These are phyloP conservation scores for Tetracladium maxilliforme DNA, from an alignment of 2,329 filamentous ascomycete genomes.

Conservation along the genomic window DNA sequence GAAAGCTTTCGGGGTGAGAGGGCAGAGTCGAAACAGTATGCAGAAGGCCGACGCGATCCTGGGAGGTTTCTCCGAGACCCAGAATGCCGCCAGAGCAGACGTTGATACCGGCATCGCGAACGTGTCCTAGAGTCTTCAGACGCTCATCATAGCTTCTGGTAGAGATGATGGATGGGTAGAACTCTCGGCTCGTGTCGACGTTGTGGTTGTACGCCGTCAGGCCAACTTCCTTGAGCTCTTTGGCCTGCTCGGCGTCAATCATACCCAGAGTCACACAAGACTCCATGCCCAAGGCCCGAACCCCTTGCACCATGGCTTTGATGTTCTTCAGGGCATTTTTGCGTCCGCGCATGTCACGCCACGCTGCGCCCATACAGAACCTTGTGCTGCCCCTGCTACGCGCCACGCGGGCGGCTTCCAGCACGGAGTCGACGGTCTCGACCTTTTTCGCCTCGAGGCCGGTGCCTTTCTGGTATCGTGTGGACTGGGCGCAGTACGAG, in stretches of 20 bases:
- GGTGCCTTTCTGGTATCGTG: slow-evolving; percentile 60
- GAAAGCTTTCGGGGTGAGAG: slow-evolving; percentile 76
- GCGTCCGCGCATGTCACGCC: slow-evolving; percentile 85
- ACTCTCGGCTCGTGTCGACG: slow-evolving; percentile 77
- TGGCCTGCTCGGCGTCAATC: slow-evolving; percentile 71
- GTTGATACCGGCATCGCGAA: slow-evolving; percentile 74
- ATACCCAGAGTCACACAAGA: slow-evolving; percentile 88
- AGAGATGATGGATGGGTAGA: slow-evolving; percentile 76
- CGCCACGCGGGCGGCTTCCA: slow-evolving; percentile 62
- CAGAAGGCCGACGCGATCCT: slow-evolving; percentile 70
- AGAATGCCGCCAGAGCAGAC: slow-evolving; percentile 86
- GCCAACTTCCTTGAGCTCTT: slow-evolving; percentile 69
- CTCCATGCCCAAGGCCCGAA: slow-evolving; percentile 74
- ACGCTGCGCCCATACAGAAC: slow-evolving; percentile 92
- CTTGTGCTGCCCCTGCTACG: slow-evolving; percentile 75
- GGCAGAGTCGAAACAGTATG: slow-evolving; percentile 73
- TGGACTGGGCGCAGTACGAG: slow-evolving; percentile 84
- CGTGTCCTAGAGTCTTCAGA: slow-evolving; percentile 62
- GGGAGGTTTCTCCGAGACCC: slow-evolving; percentile 64
- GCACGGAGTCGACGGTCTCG: slow-evolving; percentile 65
- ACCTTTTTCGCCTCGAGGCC: slow-evolving; percentile 70
- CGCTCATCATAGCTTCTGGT: slow-evolving; percentile 81
- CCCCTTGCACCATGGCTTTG: slow-evolving; percentile 72
- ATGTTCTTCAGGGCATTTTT: slow-evolving; percentile 75
- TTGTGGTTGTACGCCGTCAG: slow-evolving; percentile 93